phyloP scores from a whole-genome alignment of 495 filamentous ascomycete species.

The Penicillium lividum region DNA sequence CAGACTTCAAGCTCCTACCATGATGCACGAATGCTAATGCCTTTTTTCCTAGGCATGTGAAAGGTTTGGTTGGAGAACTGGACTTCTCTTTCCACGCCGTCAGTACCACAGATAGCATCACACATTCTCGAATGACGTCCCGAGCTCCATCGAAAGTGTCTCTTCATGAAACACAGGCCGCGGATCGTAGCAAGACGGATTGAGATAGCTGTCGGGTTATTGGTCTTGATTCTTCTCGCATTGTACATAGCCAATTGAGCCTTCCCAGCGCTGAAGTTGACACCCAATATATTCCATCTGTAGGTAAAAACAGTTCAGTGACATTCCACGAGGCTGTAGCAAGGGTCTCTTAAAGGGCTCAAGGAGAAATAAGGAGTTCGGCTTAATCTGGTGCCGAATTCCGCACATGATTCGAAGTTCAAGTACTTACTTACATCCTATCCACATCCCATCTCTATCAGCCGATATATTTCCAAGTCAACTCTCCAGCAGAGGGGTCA shows the following conservation, averaged over 20 bases:
- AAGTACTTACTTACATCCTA: too few species aligned
- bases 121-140: constrained; percentile 33
- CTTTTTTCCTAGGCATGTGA: constrained; percentile 51
- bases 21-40: background rate
- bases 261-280: background rate
- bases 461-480: too few species aligned
- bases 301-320: too few species aligned
- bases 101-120: constrained; percentile 36
- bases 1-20: background rate
- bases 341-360: too few species aligned
- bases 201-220: background rate
- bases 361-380: too few species aligned
- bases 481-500: too few species aligned
- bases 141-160: constrained; percentile 24
- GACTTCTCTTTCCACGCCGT: constrained; percentile 74
- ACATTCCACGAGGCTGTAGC: too few species aligned
- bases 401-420: too few species aligned
- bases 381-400: too few species aligned
- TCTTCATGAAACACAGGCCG: constrained; percentile 25
- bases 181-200: constrained; percentile 21
- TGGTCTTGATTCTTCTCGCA: background rate
- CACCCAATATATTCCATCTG: too few species aligned
- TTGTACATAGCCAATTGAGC: background rate
- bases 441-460: too few species aligned
- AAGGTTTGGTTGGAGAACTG: constrained; percentile 72